Base-by-base conservation (phyloP, 2,329 filamentous ascomycete species). In the Cordyceps javanica region DNA sequence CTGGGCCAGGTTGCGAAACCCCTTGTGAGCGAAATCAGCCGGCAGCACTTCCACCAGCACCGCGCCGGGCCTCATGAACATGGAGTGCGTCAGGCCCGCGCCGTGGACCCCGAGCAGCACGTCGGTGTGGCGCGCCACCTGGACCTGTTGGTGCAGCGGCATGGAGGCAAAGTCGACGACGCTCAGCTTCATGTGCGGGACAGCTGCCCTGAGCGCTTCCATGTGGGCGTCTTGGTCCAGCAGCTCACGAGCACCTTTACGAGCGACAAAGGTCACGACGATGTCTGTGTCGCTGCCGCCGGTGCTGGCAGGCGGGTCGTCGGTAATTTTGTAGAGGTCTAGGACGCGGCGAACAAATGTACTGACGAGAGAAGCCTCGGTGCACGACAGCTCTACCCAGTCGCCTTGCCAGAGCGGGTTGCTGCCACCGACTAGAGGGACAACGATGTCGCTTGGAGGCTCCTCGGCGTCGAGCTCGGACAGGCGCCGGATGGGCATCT, bases 331-430 rank as follows among this genome's bases (percentile, higher is more conserved):
- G 59, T 69, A 73, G 59, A 66, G 64, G 10, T 59, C 51, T 10
- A 73, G 65, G 23, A 71, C 66, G 23, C 72, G 69, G 21, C 59
- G 57, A 5, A 65, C 64, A 57, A 75, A 75, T 2, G 66, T 67
- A 25, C 65, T 61, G 13, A 62, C 38, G 16, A 62, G 49, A 3
- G 57, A 25, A 7, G 59, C 68, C 10, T 63, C 60, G n/a, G 56
- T 57, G 60, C 73, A 77, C 30, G 65, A 58, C 21, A 65, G 64
- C 6, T 65, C 54, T 5, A 65, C 62, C 68, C 70, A 74, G 59
- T 76, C 72, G n/a, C 69, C 71, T 57, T 73, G 68, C 75, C 75
- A 77, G 19, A 73, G 60, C 0, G 75, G 73, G 60, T 74, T 76
- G 62, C 68, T 70, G 21, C 66, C 70, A 44, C 74, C 74, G 11